Evolutionary conservation across 176 grass and related monocot species (phyloP).

Genomic region (Rhynchospora tenuis): DNA sequence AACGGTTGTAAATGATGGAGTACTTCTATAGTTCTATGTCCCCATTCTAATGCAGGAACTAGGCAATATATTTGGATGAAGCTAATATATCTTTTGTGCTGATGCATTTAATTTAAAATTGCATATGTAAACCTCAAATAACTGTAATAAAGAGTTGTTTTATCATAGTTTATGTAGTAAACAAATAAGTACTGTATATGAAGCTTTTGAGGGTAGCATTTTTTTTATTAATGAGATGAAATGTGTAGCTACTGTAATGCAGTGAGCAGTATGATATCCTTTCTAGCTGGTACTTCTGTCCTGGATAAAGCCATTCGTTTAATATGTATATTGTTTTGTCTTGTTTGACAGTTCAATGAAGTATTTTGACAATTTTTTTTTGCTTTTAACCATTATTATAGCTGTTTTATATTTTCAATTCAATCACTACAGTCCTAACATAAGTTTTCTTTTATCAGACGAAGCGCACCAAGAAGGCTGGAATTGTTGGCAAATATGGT

Average conservation of each 20-base stretch:
- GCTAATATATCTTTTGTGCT: neutral
- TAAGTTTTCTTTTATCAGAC: slow-evolving; percentile 38
- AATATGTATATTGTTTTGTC: neutral
- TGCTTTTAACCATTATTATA: neutral
- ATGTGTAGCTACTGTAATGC: neutral
- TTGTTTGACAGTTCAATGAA: neutral
- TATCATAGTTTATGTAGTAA: neutral
- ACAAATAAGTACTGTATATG: neutral
- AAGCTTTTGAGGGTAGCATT: neutral
- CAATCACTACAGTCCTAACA: neutral
- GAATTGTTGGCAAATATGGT: slow-evolving; percentile 95
- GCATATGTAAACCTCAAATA: neutral
- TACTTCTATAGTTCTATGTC: too few relatives aligned
- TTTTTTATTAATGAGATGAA: neutral
- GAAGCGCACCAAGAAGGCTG: slow-evolving; percentile 94
- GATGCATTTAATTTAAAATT: neutral
- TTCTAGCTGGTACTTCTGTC: neutral
- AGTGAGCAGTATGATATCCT: neutral
- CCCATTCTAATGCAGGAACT: too few relatives aligned
- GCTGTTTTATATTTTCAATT: neutral
- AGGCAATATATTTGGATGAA: neutral
- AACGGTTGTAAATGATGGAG: too few relatives aligned
- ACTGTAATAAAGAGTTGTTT: neutral
- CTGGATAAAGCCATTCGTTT: neutral
- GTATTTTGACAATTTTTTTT: neutral